phyloP scores from a whole-genome alignment of 1,284 basidiomycete genomes.

The Anthracocystis setariae region DNA sequence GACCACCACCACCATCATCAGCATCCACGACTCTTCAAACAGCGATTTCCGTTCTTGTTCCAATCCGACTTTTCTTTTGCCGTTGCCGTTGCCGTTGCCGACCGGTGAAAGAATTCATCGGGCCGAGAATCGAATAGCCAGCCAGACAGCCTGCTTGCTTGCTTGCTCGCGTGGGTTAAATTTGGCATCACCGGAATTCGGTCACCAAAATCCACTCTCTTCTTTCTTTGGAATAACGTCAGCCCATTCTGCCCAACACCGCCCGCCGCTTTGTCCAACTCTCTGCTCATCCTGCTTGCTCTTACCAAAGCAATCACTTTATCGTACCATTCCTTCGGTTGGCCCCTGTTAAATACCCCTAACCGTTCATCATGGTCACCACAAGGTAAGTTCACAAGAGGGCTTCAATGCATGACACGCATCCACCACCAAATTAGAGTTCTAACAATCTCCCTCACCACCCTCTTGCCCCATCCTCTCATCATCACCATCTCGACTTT shows the following conservation, averaged over 20 bases:
- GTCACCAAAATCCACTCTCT: too few relatives aligned
- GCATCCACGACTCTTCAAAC: not conserved
- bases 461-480: not conserved
- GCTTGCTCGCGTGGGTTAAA: constrained; percentile 1
- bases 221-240: constrained; percentile 22
- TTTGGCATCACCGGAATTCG: constrained; percentile 34
- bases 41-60: not conserved
- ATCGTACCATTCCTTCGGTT: constrained; percentile 6
- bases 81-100: too few relatives aligned
- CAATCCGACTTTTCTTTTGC: not conserved
- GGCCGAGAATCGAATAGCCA: constrained; percentile 2
- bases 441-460: not conserved
- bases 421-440: not conserved
- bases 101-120: constrained; percentile 2
- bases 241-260: constrained; percentile 20
- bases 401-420: too few relatives aligned
- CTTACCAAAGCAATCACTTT: constrained; percentile 26
- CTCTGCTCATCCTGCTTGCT: too few relatives aligned
- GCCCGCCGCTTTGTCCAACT: not conserved
- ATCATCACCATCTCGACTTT: not conserved
- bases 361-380: constrained; percentile 30
- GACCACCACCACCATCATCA: constrained; percentile 1
- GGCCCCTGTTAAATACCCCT: not conserved
- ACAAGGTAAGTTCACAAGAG: constrained; percentile 38
- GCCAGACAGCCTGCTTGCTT: too few relatives aligned